Conservation (phyloP, 345 rosid genomes). For the Murraya paniculata region DNA sequence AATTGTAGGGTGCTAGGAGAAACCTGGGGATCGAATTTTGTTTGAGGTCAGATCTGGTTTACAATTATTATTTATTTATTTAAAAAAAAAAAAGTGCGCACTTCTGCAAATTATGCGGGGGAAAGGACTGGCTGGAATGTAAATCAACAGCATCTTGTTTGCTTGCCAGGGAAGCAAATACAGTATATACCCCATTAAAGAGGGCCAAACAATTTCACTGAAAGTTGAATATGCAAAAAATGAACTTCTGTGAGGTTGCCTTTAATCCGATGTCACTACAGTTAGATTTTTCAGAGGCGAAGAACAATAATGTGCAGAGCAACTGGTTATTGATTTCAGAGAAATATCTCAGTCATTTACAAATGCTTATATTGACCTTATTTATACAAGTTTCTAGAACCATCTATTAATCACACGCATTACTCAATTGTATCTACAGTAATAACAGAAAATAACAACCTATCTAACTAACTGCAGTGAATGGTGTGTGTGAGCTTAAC, state of each 20-base stretch:
- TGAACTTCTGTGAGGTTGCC: not conserved
- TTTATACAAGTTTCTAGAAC: too few relatives aligned
- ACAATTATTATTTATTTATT: not conserved
- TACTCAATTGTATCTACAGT: too few relatives aligned
- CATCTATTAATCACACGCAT: too few relatives aligned
- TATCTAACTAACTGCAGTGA: too few relatives aligned
- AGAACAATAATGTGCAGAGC: too few relatives aligned
- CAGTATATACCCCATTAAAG: not conserved
- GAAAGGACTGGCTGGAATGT: not conserved
- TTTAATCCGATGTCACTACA: not conserved
- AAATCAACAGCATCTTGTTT: conserved; percentile 4
- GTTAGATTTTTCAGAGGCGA: too few relatives aligned
- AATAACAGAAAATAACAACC: too few relatives aligned
- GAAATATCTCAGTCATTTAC: too few relatives aligned
- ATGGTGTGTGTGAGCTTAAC: too few relatives aligned
- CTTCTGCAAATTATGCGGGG: not conserved
- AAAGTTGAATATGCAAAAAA: not conserved
- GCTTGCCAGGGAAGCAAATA: not conserved
- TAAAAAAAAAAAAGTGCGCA: not conserved
- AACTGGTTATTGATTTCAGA: too few relatives aligned
- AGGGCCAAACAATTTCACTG: not conserved
- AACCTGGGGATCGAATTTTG: not conserved
- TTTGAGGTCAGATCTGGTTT: not conserved
- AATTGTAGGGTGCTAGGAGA: too few relatives aligned
- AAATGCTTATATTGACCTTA: too few relatives aligned